Percentiles rank a stretch among this genome's conserved stretches.
Evolutionary conservation across 2,329 filamentous ascomycete genomes (phyloP).

Genomic region (Fusarium sp.): DNA sequence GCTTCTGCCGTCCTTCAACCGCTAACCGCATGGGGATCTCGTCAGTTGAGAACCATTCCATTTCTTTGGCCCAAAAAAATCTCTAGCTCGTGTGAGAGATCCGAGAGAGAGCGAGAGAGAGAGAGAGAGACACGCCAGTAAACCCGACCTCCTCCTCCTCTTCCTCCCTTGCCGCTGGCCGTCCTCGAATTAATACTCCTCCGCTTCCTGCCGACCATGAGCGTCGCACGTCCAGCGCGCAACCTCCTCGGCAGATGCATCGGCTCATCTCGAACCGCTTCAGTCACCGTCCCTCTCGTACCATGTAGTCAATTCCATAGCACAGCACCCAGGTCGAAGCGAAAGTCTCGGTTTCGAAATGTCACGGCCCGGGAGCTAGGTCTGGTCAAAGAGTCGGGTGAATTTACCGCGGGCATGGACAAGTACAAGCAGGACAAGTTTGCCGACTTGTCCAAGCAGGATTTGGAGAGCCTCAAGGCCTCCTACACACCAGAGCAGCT

Average conservation of each 20-base stretch:
- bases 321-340: constrained; percentile 59
- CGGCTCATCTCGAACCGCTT: constrained; percentile 48
- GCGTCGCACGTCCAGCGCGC: constrained; percentile 65
- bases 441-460: constrained; percentile 73
- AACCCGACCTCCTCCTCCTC: constrained; percentile 1
- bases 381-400: constrained; percentile 52
- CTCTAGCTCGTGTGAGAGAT: constrained; percentile 48
- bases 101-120: constrained; percentile 18
- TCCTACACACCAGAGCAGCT: constrained; percentile 86
- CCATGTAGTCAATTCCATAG: constrained; percentile 63
- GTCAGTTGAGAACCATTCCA: constrained; percentile 44
- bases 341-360: constrained; percentile 65
- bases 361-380: constrained; percentile 65
- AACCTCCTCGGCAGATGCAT: constrained; percentile 65
- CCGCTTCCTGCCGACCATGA: constrained; percentile 59
- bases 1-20: background rate
- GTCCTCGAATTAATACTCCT: constrained; percentile 2
- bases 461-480: constrained; percentile 70
- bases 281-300: constrained; percentile 40
- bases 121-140: constrained; percentile 25
- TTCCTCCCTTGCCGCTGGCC: background rate
- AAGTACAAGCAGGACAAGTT: constrained; percentile 62
- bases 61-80: constrained; percentile 48
- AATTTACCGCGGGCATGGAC: constrained; percentile 53
- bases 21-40: constrained; percentile 35